phyloP scores from a whole-genome alignment of 176 grass and related monocot species.

The Tillandsia leiboldiana region DNA sequence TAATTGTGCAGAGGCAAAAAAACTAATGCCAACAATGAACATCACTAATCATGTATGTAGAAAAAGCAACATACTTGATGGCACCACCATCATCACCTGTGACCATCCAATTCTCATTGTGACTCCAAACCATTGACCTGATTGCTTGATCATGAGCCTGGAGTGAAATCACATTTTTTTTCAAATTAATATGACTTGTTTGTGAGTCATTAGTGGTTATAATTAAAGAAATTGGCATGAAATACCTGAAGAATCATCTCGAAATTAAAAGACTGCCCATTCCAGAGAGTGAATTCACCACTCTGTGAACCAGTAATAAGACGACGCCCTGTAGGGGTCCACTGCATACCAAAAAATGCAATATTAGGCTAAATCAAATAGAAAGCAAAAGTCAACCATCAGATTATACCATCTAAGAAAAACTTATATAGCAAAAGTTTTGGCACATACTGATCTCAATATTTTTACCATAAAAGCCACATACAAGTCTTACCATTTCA shows the following conservation, averaged over 20 bases:
- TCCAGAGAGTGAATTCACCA: conserved; percentile 98
- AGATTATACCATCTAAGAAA: neutral
- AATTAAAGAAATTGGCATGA: conserved; percentile 11
- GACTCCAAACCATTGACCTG: conserved; percentile 99
- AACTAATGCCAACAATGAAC: neutral
- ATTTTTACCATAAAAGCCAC: too few species aligned
- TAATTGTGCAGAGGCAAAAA: neutral
- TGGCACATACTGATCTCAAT: too few species aligned
- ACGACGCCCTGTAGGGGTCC: conserved; percentile 89
- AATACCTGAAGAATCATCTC: conserved; percentile 99
- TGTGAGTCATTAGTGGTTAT: neutral
- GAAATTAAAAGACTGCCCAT: conserved; percentile 99
- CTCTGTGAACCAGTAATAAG: conserved; percentile 98
- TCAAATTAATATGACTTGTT: neutral
- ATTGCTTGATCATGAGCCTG: conserved; percentile 97
- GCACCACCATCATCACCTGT: conserved; percentile 94
- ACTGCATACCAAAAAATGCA: conserved; percentile 48
- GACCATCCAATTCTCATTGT: conserved; percentile 99
- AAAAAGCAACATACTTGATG: conserved; percentile 62
- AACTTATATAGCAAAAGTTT: neutral
- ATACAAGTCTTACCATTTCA: too few species aligned
- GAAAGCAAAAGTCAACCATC: neutral
- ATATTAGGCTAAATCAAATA: conserved; percentile 17
- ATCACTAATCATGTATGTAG: neutral
- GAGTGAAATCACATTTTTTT: neutral